Conservation (phyloP, 2,329 filamentous ascomycete species). For the Penicillium sp. region DNA sequence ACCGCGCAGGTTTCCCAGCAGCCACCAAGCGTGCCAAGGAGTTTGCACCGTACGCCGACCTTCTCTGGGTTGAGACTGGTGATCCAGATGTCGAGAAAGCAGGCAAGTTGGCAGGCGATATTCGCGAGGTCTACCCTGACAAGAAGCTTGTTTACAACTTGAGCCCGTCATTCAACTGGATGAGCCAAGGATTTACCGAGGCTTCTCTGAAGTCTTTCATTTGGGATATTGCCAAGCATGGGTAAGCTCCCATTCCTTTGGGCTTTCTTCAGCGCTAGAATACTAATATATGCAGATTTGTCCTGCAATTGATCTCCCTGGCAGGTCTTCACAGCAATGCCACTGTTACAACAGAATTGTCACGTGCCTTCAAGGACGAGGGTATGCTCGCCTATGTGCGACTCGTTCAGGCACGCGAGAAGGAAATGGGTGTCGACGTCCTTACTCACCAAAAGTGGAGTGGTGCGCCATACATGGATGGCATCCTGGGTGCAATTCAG, state of each 20-base stretch:
- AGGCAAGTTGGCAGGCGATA: slow-evolving; percentile 71
- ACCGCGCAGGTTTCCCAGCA: slow-evolving; percentile 71
- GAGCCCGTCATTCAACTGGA: slow-evolving; percentile 98
- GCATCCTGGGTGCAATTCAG: slow-evolving; percentile 85
- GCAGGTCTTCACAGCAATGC: slow-evolving; percentile 66
- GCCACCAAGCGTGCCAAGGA: slow-evolving; percentile 92
- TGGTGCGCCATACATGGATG: slow-evolving; percentile 76
- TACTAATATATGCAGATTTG: slow-evolving; percentile 48
- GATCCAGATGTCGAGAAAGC: slow-evolving; percentile 82
- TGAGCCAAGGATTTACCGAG: slow-evolving; percentile 86
- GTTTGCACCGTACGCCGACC: slow-evolving; percentile 88
- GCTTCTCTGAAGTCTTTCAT: slow-evolving; percentile 85
- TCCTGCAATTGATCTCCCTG: slow-evolving; percentile 65
- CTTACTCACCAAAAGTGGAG: slow-evolving; percentile 87
- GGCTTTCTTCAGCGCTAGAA: neutral
- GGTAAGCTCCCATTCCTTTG: slow-evolving; percentile 55
- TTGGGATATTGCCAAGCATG: slow-evolving; percentile 91
- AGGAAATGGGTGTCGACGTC: slow-evolving; percentile 89
- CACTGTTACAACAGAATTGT: slow-evolving; percentile 71
- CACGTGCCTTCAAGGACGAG: slow-evolving; percentile 78
- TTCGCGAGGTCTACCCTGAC: slow-evolving; percentile 67
- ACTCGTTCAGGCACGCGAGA: slow-evolving; percentile 83
- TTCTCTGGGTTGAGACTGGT: slow-evolving; percentile 96
- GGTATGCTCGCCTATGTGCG: slow-evolving; percentile 99
- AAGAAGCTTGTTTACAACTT: slow-evolving; percentile 98